phyloP scores from a whole-genome alignment of 139 green algal species.

The Spirogloea muscicola region DNA sequence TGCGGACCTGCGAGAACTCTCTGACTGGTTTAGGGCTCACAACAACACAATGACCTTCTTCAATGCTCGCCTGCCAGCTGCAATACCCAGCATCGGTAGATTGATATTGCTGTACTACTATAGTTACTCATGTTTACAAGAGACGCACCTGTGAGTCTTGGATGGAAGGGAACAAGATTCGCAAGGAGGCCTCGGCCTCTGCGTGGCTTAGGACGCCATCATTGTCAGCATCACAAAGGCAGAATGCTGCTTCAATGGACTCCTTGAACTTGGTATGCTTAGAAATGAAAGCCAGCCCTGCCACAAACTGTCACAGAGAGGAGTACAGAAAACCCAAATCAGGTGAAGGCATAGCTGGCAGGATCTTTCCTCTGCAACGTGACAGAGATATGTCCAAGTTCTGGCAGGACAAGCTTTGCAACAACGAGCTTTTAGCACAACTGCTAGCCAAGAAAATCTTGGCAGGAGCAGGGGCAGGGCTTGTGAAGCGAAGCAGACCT shows the following conservation, averaged over 20 bases:
- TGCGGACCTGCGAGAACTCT: slow-evolving; percentile 1
- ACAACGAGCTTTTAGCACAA: background rate
- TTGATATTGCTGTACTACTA: background rate
- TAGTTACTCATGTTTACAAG: background rate
- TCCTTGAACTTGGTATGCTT: background rate
- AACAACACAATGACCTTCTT: background rate
- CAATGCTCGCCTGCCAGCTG: no score
- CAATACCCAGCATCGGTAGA: no score
- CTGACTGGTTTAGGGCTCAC: no score
- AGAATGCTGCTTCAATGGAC: background rate
- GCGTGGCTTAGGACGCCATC: background rate
- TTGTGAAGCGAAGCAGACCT: no score
- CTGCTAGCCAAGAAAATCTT: background rate
- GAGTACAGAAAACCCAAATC: background rate
- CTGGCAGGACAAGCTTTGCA: background rate
- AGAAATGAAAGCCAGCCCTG: slow-evolving; percentile 1
- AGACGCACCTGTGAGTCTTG: slow-evolving; percentile 6
- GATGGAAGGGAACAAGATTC: slow-evolving; percentile 4
- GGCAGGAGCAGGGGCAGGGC: no score
- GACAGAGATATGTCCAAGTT: background rate
- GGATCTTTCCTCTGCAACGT: background rate
- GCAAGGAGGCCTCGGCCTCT: background rate
- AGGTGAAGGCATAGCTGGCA: background rate
- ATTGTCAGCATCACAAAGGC: background rate
- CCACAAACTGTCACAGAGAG: slow-evolving; percentile 6